A percentile compares a stretch with the other conserved stretches of the same genome.
These are phyloP conservation scores for Stephanodiscus minutulus DNA, from an alignment of 108 stramenopile species.

Conservation along the genomic window DNA sequence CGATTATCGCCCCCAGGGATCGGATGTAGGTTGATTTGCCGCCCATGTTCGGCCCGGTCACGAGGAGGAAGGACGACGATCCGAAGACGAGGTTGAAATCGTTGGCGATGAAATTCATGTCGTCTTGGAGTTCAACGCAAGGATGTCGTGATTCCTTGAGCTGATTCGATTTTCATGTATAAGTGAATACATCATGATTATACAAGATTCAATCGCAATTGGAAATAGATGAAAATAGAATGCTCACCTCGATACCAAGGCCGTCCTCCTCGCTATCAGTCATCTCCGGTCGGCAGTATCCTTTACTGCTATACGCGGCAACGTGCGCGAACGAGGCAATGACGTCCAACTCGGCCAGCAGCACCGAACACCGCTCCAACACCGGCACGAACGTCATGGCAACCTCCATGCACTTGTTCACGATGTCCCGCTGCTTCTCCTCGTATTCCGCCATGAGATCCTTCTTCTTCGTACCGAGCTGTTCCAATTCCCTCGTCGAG, in stretches of 20 bases:
- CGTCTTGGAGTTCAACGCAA: conserved; percentile 93
- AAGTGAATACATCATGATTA: background rate
- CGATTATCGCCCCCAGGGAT: conserved; percentile 86
- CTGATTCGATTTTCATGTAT: background rate
- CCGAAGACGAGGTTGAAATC: conserved; percentile 81
- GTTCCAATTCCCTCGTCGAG: conserved; percentile 74
- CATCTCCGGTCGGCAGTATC: conserved; percentile 89
- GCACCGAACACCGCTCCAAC: conserved; percentile 62
- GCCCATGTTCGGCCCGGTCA: conserved; percentile 99
- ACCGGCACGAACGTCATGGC: conserved; percentile 87
- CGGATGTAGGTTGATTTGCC: conserved; percentile 96
- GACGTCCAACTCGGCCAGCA: conserved; percentile 85
- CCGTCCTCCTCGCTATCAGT: conserved; percentile 85
- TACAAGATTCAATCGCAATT: background rate
- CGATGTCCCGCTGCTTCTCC: conserved; percentile 70
- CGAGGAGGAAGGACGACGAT: conserved; percentile 76
- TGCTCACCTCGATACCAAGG: conserved; percentile 71
- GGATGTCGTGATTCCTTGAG: conserved; percentile 93
- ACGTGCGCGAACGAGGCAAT: conserved; percentile 79
- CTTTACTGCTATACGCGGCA: conserved; percentile 83
- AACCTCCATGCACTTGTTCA: conserved; percentile 76
- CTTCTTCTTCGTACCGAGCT: conserved; percentile 62
- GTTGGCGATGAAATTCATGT: conserved; percentile 94
- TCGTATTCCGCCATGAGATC: conserved; percentile 77
- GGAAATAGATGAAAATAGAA: background rate